Evolutionary conservation across 1,284 basidiomycete genomes (phyloP).

Genomic region (Nidula niveotomentosa): DNA sequence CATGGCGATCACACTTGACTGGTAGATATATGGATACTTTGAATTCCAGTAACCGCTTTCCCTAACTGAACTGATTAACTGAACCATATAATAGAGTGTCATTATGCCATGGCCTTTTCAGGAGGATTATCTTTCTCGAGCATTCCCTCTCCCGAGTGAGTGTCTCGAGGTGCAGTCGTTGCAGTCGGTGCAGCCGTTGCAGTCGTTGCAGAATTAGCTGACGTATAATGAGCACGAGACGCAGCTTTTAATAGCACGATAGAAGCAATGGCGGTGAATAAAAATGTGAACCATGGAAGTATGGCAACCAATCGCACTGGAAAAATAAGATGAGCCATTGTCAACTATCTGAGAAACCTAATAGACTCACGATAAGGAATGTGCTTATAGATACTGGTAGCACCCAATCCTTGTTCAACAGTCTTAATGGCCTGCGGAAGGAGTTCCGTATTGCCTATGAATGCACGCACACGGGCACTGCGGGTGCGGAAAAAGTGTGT

Average conservation of each 20-base stretch:
- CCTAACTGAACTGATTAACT: too few species aligned
- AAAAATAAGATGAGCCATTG: not conserved
- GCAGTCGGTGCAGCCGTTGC: not conserved
- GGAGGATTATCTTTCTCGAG: not conserved
- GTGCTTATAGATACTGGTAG: slow-evolving; percentile 40
- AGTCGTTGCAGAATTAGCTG: not conserved
- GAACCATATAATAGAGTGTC: too few species aligned
- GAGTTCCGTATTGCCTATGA: slow-evolving; percentile 29
- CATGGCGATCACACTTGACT: too few species aligned
- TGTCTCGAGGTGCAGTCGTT: not conserved
- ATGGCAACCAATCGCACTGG: slow-evolving; percentile 46
- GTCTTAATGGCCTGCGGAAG: slow-evolving; percentile 32
- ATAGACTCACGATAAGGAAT: slow-evolving; percentile 37
- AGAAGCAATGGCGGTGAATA: slow-evolving; percentile 39
- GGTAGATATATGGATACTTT: too few species aligned
- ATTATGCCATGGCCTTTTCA: too few species aligned
- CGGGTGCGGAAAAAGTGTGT: slow-evolving; percentile 45
- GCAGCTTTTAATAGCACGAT: slow-evolving; percentile 27
- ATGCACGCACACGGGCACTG: slow-evolving; percentile 38
- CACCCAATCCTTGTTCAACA: slow-evolving; percentile 33
- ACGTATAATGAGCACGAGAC: not conserved
- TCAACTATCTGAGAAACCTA: not conserved
- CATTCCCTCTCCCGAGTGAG: not conserved
- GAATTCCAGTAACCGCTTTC: too few species aligned
- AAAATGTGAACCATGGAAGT: slow-evolving; percentile 47